Evolutionary conservation across 371 early-diverging fungal genomes (phyloP).

Genomic region (Phascolomyces articulosus): DNA sequence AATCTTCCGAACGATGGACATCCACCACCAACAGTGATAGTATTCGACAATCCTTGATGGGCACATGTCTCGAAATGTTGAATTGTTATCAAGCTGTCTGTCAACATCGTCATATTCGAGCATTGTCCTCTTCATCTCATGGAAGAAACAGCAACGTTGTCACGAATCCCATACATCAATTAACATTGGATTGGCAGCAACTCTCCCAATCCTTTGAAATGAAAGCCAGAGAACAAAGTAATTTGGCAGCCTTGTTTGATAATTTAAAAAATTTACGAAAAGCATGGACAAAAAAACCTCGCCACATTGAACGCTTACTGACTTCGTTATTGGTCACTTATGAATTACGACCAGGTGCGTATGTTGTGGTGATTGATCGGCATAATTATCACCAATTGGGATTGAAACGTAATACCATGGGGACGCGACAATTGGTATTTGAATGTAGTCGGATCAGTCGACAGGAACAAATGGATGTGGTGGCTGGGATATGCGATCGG

Average conservation of each 20-base stretch:
- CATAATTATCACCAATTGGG: slow-evolving; percentile 26
- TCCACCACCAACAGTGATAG: slow-evolving; percentile 8
- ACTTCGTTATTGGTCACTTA: slow-evolving; percentile 23
- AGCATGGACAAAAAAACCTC: slow-evolving; percentile 24
- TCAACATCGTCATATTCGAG: slow-evolving; percentile 17
- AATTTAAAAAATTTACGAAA: slow-evolving; percentile 14
- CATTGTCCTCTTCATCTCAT: slow-evolving; percentile 13
- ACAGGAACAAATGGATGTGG: slow-evolving; percentile 18
- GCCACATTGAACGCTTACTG: slow-evolving; percentile 20
- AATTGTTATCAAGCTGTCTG: slow-evolving; percentile 22
- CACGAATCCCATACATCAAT: slow-evolving; percentile 11
- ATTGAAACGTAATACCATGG: slow-evolving; percentile 10
- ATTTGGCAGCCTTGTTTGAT: slow-evolving; percentile 13
- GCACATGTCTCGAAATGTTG: slow-evolving; percentile 17
- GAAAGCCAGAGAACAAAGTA: slow-evolving; percentile 30
- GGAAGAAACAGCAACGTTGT: too few relatives aligned
- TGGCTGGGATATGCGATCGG: slow-evolving; percentile 19
- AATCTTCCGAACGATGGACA: slow-evolving; percentile 2
- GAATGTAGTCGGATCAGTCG: slow-evolving; percentile 9
- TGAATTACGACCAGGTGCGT: slow-evolving; percentile 17
- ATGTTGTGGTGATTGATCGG: slow-evolving; percentile 26
- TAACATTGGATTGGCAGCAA: slow-evolving; percentile 32
- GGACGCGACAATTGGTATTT: slow-evolving; percentile 22
- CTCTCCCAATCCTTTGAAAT: slow-evolving; percentile 30
- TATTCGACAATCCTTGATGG: slow-evolving; percentile 22